Base-by-base conservation (phyloP, 805 yeast species). In the Candida bentonensis region DNA sequence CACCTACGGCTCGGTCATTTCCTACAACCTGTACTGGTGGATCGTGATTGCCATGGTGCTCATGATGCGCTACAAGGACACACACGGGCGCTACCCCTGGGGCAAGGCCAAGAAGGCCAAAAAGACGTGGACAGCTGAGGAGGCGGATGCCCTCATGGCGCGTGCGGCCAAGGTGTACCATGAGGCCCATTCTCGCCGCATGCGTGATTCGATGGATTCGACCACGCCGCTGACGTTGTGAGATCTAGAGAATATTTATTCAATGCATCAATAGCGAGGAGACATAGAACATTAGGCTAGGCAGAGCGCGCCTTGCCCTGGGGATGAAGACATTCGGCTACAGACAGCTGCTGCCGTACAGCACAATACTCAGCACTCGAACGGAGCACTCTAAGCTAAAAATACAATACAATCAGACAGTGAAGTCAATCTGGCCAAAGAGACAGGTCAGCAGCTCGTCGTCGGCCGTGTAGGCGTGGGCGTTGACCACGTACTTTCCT, bases 381-480 rank as follows among this genome's bases (percentile, higher is more conserved):
- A n/a, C n/a, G n/a, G n/a, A n/a, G n/a, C n/a, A n/a, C n/a, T n/a
- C n/a, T n/a, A n/a, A n/a, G n/a, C n/a, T n/a, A n/a, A n/a, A n/a
- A n/a, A n/a, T n/a, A n/a, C n/a, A n/a, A n/a, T n/a, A n/a, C n/a
- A n/a, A 13, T 39, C n/a, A 49, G 3, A 34, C 48, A 15, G 61
- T 87, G 44, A 67, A 62, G 28, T 56, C 63, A 11, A 67, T 67
- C 9, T 52, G 44, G 20, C 70, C 70, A n/a, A 58, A 74, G 53
- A 92, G 67, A 62, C 98, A 92, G 21, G 95, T 77, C 50, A 92
- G 77, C 50, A 82, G 73, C 30, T 73, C 80, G 56, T 86, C 96
- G 44, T 82, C 85, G 36, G 68, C 76, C 34, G 94, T 86, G 67
- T 75, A 92, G 2, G 97, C 98, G 57, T 89, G 77, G 17, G 96